Percentiles rank a stretch among this genome's conserved stretches.
Evolutionary conservation across 108 stramenopile species (phyloP).

Genomic region (Ochromonas danica): DNA sequence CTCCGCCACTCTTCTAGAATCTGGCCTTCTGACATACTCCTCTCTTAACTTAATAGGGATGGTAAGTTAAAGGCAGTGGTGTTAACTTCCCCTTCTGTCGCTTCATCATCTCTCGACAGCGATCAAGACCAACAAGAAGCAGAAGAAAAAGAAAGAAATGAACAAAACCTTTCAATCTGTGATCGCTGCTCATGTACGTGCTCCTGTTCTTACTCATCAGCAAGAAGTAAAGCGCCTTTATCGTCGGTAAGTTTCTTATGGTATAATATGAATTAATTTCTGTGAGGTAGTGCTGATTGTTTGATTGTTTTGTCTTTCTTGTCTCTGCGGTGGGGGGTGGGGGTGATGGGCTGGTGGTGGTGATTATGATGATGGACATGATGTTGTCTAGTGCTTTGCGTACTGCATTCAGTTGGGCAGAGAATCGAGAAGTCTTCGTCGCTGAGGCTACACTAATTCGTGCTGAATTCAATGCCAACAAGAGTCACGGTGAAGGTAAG

Average conservation of each 20-base stretch:
- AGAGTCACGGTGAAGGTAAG: not conserved
- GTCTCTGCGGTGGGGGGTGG: no score
- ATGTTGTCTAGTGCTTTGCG: constrained; percentile 16
- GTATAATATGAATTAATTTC: not conserved
- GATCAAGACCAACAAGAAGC: no score
- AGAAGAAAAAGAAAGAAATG: not conserved
- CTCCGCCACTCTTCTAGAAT: no score
- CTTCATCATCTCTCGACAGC: no score
- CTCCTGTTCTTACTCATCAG: not conserved
- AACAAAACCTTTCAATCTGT: not conserved
- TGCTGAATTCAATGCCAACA: constrained; percentile 69
- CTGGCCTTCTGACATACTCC: no score
- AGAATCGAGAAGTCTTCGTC: constrained; percentile 80
- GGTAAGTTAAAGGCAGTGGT: no score
- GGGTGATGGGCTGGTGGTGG: no score
- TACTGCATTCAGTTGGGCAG: constrained; percentile 62
- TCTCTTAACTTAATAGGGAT: no score
- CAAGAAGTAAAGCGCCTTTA: constrained; percentile 49
- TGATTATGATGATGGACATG: no score
- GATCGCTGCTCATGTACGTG: not conserved
- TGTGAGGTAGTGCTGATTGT: not conserved
- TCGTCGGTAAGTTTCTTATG: constrained; percentile 43
- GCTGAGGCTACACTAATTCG: constrained; percentile 71
- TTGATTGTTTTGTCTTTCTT: not conserved
- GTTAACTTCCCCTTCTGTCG: no score